Conservation (phyloP, 208 protist species). For the Phytomonas sp. region DNA sequence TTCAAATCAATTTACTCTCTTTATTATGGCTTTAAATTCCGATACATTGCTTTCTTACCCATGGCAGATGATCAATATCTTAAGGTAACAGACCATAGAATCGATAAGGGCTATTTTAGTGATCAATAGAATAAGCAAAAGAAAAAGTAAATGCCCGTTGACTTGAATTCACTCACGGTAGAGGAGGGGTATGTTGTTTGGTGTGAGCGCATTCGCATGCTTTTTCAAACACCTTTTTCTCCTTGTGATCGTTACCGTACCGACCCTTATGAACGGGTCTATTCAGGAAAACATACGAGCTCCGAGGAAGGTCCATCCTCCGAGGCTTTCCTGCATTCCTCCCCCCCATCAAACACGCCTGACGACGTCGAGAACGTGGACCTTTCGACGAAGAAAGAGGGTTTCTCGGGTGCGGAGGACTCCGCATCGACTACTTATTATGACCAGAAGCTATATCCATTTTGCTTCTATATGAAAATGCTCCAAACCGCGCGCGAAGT, state of each 20-base stretch:
- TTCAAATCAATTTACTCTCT: no score
- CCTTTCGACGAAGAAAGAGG: not conserved
- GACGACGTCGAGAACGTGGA: not conserved
- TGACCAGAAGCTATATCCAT: constrained; percentile 27
- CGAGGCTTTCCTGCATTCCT: not conserved
- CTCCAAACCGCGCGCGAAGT: not conserved
- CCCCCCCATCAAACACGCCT: not conserved
- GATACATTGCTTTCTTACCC: not conserved
- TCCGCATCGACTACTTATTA: constrained; percentile 3
- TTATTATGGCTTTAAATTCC: not conserved
- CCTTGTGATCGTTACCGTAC: constrained; percentile 4
- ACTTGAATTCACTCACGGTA: constrained; percentile 10
- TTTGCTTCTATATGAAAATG: constrained; percentile 60
- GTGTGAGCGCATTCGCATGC: constrained; percentile 33
- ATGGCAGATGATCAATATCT: not conserved
- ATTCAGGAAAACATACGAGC: not conserved
- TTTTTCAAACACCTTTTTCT: constrained; percentile 21
- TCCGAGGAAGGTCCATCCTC: constrained; percentile 3
- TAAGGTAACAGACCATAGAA: not conserved
- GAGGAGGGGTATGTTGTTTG: constrained; percentile 46
- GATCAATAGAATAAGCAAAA: not conserved
- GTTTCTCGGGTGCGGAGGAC: not conserved
- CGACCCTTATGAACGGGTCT: constrained; percentile 11
- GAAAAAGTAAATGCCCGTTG: not conserved
- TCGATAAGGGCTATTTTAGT: not conserved